phyloP scores from a whole-genome alignment of 306 rosid genomes.

The Cicer chorassanicum region DNA sequence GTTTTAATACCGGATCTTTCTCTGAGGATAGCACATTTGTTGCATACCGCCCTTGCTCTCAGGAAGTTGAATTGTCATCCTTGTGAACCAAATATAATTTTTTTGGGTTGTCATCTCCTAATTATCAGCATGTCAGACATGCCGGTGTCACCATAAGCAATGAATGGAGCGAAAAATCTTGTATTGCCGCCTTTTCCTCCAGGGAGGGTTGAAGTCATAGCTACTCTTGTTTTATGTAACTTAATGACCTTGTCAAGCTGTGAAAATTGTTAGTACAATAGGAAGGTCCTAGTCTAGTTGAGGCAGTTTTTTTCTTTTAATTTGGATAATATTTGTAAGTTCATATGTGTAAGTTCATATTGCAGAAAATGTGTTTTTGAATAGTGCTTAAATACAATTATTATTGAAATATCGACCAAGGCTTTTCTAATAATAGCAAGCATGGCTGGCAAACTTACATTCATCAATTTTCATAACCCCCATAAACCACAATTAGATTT shows the following conservation, averaged over 20 bases:
- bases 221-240: conserved; percentile 15
- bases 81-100: conserved; percentile 47
- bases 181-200: conserved; percentile 18
- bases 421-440: not conserved
- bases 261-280: conserved; percentile 48
- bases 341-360: conserved; percentile 29
- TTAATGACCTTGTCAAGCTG: conserved; percentile 30
- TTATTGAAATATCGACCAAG: conserved; percentile 3
- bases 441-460: not conserved
- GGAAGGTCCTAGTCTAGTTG: conserved; percentile 36
- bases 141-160: conserved; percentile 4
- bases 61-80: conserved; percentile 89
- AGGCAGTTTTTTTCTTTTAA: conserved; percentile 14
- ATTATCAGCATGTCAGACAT: conserved; percentile 28
- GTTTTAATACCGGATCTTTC: conserved; percentile 91
- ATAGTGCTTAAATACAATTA: conserved; percentile 3
- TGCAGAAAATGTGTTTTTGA: conserved; percentile 17
- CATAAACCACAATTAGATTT: not conserved
- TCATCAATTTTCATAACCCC: not conserved
- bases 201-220: conserved; percentile 32
- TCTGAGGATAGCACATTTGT: conserved; percentile 77
- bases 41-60: conserved; percentile 83
- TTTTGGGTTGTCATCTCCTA: conserved; percentile 21
- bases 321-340: conserved; percentile 26
- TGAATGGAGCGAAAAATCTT: conserved; percentile 37